phyloP scores from a whole-genome alignment of 176 grass and related monocot species.

The Aegilops bicornis region DNA sequence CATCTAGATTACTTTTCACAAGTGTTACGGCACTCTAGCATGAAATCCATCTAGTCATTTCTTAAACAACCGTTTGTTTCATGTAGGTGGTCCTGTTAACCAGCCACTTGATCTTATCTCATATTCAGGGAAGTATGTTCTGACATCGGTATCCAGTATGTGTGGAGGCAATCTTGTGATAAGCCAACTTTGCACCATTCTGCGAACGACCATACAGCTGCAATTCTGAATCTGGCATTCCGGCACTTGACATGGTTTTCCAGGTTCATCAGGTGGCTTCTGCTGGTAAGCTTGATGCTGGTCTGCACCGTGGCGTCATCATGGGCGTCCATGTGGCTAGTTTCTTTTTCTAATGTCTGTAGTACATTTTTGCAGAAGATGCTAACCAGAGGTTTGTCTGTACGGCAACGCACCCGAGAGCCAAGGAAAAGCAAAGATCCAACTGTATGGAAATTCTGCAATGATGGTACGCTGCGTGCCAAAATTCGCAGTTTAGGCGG shows the following conservation, averaged over 20 bases:
- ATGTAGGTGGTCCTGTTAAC: neutral
- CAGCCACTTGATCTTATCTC: neutral
- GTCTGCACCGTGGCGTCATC: neutral
- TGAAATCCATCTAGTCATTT: neutral
- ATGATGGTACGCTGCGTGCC: neutral
- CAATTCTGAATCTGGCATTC: constrained; percentile 6
- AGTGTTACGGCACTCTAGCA: neutral
- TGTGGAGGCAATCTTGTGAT: neutral
- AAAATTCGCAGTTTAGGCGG: neutral
- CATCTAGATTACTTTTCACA: neutral
- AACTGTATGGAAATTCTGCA: neutral
- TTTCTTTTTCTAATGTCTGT: neutral
- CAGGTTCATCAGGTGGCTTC: constrained; percentile 19
- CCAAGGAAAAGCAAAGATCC: neutral
- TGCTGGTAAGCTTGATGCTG: constrained; percentile 8
- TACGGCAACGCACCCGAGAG: neutral
- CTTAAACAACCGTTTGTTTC: neutral
- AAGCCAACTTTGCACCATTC: neutral
- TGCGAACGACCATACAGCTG: neutral
- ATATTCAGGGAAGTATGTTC: neutral
- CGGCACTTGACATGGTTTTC: neutral
- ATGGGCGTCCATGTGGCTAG: neutral
- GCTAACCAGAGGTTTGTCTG: constrained; percentile 12
- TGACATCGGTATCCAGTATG: neutral
- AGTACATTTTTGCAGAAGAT: constrained; percentile 18